Evolutionary conservation across 163 green algal species (phyloP).

Genomic region (Scenedesmus sp.): DNA sequence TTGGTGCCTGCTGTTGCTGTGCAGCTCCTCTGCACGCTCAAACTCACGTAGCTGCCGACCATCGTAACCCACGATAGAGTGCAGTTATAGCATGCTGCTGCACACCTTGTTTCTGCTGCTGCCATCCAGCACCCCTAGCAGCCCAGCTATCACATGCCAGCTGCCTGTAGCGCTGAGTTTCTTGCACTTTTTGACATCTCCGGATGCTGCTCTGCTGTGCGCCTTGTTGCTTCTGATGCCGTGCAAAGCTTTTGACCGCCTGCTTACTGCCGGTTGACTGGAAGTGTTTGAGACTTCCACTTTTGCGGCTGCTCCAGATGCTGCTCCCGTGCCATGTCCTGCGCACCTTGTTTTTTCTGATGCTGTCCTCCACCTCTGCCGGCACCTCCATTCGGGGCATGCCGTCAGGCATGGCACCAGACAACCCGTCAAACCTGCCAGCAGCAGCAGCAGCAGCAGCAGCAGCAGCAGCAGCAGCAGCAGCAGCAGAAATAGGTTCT

Average conservation of each 20-base stretch:
- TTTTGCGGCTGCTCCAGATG: too few relatives aligned
- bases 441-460: background rate
- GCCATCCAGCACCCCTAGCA: conserved; percentile 73
- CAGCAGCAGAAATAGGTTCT: background rate
- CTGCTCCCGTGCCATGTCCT: too few relatives aligned
- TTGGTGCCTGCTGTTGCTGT: too few relatives aligned
- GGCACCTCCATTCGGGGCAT: conserved; percentile 68
- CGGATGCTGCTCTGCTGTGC: too few relatives aligned
- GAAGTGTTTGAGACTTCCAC: too few relatives aligned
- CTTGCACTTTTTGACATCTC: conserved; percentile 36
- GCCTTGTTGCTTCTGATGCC: conserved; percentile 69
- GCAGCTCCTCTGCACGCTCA: background rate
- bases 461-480: background rate
- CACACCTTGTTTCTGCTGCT: conserved; percentile 74
- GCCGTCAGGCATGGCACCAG: conserved; percentile 62
- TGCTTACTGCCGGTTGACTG: background rate
- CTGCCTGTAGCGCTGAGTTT: background rate
- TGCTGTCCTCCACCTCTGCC: conserved; percentile 73
- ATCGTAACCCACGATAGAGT: too few relatives aligned
- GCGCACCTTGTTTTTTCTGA: conserved; percentile 75
- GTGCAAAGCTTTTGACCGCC: conserved; percentile 66
- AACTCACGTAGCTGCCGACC: too few relatives aligned
- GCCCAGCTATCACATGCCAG: conserved; percentile 52
- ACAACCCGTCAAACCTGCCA: conserved; percentile 75
- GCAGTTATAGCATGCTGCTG: too few relatives aligned